These are phyloP conservation scores for Dendrobium nobile DNA, from an alignment of 106 monocot genomes.

Conservation along the genomic window DNA sequence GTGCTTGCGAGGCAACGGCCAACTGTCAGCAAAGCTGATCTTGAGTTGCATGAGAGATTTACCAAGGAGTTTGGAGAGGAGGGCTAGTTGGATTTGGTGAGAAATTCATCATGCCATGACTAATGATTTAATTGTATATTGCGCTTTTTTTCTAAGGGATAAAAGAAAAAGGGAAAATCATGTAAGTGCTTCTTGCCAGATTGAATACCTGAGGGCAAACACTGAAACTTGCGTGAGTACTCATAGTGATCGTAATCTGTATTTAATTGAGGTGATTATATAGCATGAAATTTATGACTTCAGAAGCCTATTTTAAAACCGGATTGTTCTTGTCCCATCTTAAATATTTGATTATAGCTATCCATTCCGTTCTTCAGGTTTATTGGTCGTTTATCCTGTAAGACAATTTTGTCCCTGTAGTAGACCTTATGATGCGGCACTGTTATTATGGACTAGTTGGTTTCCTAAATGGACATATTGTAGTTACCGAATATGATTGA, in stretches of 20 bases:
- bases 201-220: no score
- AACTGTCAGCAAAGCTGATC: constrained; percentile 64
- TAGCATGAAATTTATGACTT: not conserved
- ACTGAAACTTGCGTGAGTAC: not conserved
- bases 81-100: constrained; percentile 19
- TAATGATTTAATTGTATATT: not conserved
- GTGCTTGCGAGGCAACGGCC: constrained; percentile 68
- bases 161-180: not conserved
- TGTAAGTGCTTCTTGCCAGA: no score
- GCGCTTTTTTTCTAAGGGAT: not conserved
- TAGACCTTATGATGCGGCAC: no score
- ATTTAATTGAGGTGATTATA: not conserved
- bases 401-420: no score
- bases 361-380: no score
- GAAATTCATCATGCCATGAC: not conserved
- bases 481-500: no score
- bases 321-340: no score
- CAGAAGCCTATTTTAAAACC: no score
- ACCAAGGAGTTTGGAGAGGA: constrained; percentile 85
- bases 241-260: not conserved
- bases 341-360: no score
- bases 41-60: constrained; percentile 72
- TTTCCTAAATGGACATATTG: no score
- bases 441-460: no score
- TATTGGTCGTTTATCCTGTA: no score